phyloP scores from a whole-genome alignment of 1,139 yeast species.

The Saccharomycopsis hybrid region DNA sequence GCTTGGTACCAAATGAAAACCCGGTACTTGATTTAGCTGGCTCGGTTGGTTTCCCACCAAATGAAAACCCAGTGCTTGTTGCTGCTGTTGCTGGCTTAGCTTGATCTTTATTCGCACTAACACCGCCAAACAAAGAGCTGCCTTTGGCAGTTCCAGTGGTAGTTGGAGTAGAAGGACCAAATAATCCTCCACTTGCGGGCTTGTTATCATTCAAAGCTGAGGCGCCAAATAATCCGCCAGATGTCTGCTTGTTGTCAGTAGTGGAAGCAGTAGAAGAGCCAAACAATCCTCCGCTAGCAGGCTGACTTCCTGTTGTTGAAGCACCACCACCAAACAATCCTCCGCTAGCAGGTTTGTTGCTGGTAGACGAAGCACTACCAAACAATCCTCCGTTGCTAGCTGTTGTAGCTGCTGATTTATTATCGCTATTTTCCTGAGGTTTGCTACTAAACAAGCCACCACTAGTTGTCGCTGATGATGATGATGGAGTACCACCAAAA shows the following conservation, averaged over 20 bases:
- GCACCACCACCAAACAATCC: conserved; percentile 28
- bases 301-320: conserved; percentile 24
- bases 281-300: conserved; percentile 24
- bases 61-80: conserved; percentile 27
- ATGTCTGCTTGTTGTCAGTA: conserved; percentile 23
- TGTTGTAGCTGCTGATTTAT: too few species aligned
- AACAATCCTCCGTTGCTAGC: conserved; percentile 26
- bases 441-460: conserved; percentile 24
- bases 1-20: conserved; percentile 25
- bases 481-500: conserved; percentile 28
- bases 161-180: conserved; percentile 22
- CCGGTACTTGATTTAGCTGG: conserved; percentile 23
- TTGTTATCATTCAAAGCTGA: not conserved
- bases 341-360: conserved; percentile 18
- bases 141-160: conserved; percentile 28
- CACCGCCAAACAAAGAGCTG: too few species aligned
- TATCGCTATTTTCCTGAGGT: too few species aligned
- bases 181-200: conserved; percentile 12
- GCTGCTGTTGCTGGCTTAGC: conserved; percentile 24
- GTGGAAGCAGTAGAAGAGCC: conserved; percentile 27
- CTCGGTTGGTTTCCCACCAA: conserved; percentile 28
- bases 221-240: conserved; percentile 6
- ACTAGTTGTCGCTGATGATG: conserved; percentile 17
- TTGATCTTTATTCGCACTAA: conserved; percentile 27
- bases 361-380: conserved; percentile 19